Base-by-base conservation (phyloP, 2,329 filamentous ascomycete genomes). In the Xylaria sp. region DNA sequence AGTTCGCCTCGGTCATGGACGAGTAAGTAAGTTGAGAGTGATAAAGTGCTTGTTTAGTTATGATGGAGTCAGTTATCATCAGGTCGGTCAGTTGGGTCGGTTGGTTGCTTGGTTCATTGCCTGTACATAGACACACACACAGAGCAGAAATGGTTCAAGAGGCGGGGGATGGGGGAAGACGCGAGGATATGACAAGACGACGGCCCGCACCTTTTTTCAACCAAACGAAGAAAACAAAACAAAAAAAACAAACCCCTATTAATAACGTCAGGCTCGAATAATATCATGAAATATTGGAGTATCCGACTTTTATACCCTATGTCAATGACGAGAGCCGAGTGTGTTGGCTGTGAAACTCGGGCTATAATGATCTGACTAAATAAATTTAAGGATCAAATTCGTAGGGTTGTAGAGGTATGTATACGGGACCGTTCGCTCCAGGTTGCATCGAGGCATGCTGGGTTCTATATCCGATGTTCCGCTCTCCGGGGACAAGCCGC, bases 1-100 rank as follows among this genome's bases (percentile, higher is more conserved):
- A 96, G 79, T 99, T 99, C 77, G 94, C 94, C 45, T 88, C 92
- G 38, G 93, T 99, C 56, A 85, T 91, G 72, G 94, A 99, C 75
- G 93, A 97, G 83, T 99, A 92, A 74, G 42, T 7, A 34, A 13
- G 29, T 13, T 3, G 16, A 34, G 29, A 4, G 3, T 4, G 16
- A 13, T 34, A 7, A 34, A 7, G 29, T 34, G 8, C 11, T 34
- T 11, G 18, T 18, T 20, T 20, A 18, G n/a, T 37, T 46, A 6
- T 42, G 17, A 34, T 6, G 9, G 29, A 13, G n/a, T n/a, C n/a
- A n/a, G n/a, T n/a, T 34, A 13, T 34, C 29, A 34, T 13, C 29
- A 7, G 9, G 29, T 34, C 16, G 29, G 29, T 34, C 16, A 13
- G 29, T 13, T 26, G 24, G n/a, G n/a, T n/a, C 16, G 29, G 29